These are phyloP conservation scores for Phytophthora idaei DNA, from an alignment of 352 stramenopile species.

Conservation along the genomic window DNA sequence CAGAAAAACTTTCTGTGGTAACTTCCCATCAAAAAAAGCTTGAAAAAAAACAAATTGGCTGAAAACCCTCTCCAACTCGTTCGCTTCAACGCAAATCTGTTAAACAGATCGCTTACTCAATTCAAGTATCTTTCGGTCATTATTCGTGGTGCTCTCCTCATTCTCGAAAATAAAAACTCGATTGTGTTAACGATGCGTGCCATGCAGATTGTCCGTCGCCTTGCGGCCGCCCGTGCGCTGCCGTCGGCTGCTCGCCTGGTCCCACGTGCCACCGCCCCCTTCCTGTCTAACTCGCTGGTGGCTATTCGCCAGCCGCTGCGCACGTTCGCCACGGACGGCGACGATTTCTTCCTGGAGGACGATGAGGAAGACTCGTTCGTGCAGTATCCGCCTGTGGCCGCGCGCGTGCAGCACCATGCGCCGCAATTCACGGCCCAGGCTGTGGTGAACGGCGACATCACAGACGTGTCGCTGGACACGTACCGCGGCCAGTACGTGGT, in stretches of 20 bases:
- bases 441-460: constrained; percentile 87
- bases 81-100: constrained; percentile 17
- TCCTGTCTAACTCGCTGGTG: constrained; percentile 7
- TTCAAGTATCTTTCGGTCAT: constrained; percentile 13
- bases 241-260: constrained; percentile 16
- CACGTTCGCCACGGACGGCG: constrained; percentile 54
- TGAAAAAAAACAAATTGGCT: neutral
- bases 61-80: constrained; percentile 2
- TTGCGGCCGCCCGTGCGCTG: constrained; percentile 29
- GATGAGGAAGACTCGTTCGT: constrained; percentile 80
- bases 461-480: constrained; percentile 76
- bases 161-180: constrained; percentile 4
- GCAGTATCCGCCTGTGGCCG: constrained; percentile 71
- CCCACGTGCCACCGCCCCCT: constrained; percentile 17
- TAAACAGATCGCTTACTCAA: constrained; percentile 8
- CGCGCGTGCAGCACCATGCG: constrained; percentile 66
- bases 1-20: too few relatives aligned
- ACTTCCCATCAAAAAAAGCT: neutral
- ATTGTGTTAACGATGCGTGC: constrained; percentile 28
- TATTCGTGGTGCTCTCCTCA: constrained; percentile 11
- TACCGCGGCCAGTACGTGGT: constrained; percentile 91
- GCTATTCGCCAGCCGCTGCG: constrained; percentile 18
- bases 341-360: constrained; percentile 71
- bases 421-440: constrained; percentile 78
- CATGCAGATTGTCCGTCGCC: constrained; percentile 34